Conservation (phyloP, 306 rosid species). For the Prunus padus region DNA sequence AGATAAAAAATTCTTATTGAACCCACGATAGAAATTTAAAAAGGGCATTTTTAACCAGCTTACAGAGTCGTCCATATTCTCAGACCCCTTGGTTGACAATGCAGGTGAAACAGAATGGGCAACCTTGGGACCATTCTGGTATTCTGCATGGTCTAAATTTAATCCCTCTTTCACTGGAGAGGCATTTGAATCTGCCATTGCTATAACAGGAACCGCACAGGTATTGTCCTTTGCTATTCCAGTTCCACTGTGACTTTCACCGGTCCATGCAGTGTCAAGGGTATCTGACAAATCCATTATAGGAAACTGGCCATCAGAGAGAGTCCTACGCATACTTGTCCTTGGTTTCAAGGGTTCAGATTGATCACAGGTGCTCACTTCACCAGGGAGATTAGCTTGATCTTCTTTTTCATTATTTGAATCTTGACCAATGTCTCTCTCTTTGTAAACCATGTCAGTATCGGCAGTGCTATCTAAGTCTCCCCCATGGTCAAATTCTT, state of each 20-base stretch:
- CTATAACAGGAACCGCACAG: conserved; percentile 38
- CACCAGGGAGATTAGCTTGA: conserved; percentile 29
- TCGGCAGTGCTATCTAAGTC: conserved; percentile 33
- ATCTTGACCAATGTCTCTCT: conserved; percentile 26
- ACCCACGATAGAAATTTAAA: conserved; percentile 59
- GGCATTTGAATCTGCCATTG: conserved; percentile 37
- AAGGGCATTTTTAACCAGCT: conserved; percentile 77
- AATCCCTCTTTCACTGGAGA: conserved; percentile 26
- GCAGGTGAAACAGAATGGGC: conserved; percentile 30
- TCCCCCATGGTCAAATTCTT: conserved; percentile 35
- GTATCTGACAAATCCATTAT: conserved; percentile 69
- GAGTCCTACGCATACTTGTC: conserved; percentile 43
- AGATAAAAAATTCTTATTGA: conserved; percentile 55
- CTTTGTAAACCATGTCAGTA: conserved; percentile 34
- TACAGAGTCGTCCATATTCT: conserved; percentile 55
- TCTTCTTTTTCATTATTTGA: conserved; percentile 36
- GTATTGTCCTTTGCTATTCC: conserved; percentile 42
- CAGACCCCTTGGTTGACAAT: conserved; percentile 37
- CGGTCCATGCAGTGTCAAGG: conserved; percentile 90
- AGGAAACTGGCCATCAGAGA: conserved; percentile 72
- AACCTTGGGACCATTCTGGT: conserved; percentile 43
- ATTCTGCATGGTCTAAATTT: conserved; percentile 45
- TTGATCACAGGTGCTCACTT: conserved; percentile 25
- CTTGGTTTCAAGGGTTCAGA: conserved; percentile 40
- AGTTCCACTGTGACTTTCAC: conserved; percentile 48